Evolutionary conservation across 768 basidiomycete genomes (phyloP), one percentile per base, ranked within the genome.

Genomic region (Tricholomella constricta): DNA sequence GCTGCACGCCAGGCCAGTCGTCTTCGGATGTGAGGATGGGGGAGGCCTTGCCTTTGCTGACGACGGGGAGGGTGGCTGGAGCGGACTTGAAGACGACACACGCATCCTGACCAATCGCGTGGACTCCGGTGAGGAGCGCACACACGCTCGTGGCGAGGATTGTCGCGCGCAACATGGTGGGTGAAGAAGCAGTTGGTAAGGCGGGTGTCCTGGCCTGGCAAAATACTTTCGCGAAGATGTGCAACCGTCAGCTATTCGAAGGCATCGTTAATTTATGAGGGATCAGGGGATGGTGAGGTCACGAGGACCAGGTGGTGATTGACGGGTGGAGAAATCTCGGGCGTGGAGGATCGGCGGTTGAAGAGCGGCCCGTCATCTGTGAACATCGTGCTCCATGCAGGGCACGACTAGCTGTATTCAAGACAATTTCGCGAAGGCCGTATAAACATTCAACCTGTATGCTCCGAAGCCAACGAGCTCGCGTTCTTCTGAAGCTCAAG

Each of bases 1-100:
- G 73, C 45, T 83, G 83, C 2, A 87, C 83, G 35, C 82, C 82
- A 14, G 80, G 78, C 80, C 82, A 86, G 44, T 87, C 84, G 45
- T 83, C 82, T 0, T 72, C 56, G 11, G 81, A 78, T 35, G 80
- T 68, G 36, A 82, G 66, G 19, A 85, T 71, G 2, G 80, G 78
- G 1, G 79, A 71, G 1, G 78, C 82, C 25, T 69, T 69, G 45
- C 74, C 69, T 37, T 72, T 72, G 55, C 66, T 67, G 37, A 81
- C 79, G 48, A 83, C 64, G 4, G 78, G 61, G 60, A 85, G 79
- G 0, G 67, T 61, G 27, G 68, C 65, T 15, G 65, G 35, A 0
- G 69, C 66, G 7, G 73, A 68, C 47, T 71, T 57, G 62, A 82
- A 81, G 2, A 73, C 64, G 57, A 80, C 79, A 54, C 80, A 81